Percentiles rank a stretch among this genome's conserved stretches.
Conservation (phyloP, 2,329 filamentous ascomycete genomes). For the Chrysosporium queenslandicum region DNA sequence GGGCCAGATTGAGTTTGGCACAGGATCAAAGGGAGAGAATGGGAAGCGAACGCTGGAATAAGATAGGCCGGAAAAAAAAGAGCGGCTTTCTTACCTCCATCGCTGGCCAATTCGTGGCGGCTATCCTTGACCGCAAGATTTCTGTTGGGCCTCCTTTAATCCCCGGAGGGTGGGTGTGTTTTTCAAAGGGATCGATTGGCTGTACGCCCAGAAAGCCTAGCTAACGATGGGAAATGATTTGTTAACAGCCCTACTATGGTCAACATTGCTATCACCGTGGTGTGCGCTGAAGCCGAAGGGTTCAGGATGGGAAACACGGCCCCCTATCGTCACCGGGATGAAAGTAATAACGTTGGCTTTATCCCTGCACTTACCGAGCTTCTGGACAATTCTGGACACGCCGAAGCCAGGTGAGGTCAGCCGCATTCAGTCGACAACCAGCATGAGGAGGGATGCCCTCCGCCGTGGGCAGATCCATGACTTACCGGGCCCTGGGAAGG, state of each 20-base stretch:
- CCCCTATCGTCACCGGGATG: not conserved
- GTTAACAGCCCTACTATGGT: slow-evolving; percentile 4
- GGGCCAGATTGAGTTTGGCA: slow-evolving; percentile 1
- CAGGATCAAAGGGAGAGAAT: slow-evolving; percentile 1
- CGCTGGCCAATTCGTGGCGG: slow-evolving; percentile 6
- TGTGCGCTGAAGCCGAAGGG: not conserved
- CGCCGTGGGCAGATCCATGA: not conserved
- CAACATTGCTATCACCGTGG: not conserved
- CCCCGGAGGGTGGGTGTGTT: not conserved
- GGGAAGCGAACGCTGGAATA: slow-evolving; percentile 2
- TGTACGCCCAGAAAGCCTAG: not conserved
- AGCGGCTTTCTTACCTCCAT: slow-evolving; percentile 19
- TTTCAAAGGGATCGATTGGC: slow-evolving; percentile 7
- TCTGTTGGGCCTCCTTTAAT: not conserved
- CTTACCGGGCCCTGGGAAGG: not conserved
- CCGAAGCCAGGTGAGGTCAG: slow-evolving; percentile 2
- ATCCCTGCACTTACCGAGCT: slow-evolving; percentile 1
- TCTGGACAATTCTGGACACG: not conserved
- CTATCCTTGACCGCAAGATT: slow-evolving; percentile 16
- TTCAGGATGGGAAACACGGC: not conserved
- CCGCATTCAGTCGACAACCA: slow-evolving; percentile 4
- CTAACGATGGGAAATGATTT: not conserved
- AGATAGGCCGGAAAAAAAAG: slow-evolving; percentile 6
- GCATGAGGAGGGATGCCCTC: slow-evolving; percentile 1
- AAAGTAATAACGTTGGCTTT: not conserved